Base-by-base conservation (phyloP, 768 basidiomycete genomes). In the Xerocomus spinulosus region DNA sequence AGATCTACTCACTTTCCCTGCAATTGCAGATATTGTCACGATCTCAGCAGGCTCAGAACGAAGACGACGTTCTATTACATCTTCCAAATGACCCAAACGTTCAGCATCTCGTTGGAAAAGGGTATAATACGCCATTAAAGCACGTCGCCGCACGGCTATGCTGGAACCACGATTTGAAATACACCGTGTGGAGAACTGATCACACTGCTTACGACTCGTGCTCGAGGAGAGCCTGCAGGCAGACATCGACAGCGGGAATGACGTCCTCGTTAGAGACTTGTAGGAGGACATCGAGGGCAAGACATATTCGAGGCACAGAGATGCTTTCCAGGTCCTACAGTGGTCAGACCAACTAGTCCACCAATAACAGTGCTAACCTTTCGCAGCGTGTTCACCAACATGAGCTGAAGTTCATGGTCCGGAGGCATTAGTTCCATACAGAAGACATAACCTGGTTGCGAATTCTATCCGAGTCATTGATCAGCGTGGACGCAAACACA, bases 331-430 rank as follows among this genome's bases (percentile, higher is more conserved):
- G 62, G 59, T 93, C 90, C 89, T 92, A 25, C 5, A 36, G 12
- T 12, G 21, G 17, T 58, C n/a, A 61, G 48, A 35, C 13, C 18
- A 32, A 20, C 13, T 30, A 25, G 35, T 9, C 8, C 51, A 25
- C 40, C 9, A 34, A 26, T 24, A 15, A 29, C 9, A 29, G 24
- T 7, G 36, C 62, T 48, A 56, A 82, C 90, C 76, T 92, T 92
- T 52, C 88, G 81, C 28, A 91, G 62, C 5, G 90, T 91, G 55
- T 93, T 93, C 49, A 92, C 82, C 18, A 92, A 74, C 85, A 93
- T 90, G 20, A 93, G 70, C 42, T 81, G 77, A 26, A 91, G 70
- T 50, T 90, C 87, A 58, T 90, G 81, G 30, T 74, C 64, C 8
- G 69, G 57, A 32, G 80, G 78, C 81, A 92, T 88, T 18, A 87